Evolutionary conservation across 805 yeast genomes (phyloP).

Genomic region (Hanseniaspora lachancei): DNA sequence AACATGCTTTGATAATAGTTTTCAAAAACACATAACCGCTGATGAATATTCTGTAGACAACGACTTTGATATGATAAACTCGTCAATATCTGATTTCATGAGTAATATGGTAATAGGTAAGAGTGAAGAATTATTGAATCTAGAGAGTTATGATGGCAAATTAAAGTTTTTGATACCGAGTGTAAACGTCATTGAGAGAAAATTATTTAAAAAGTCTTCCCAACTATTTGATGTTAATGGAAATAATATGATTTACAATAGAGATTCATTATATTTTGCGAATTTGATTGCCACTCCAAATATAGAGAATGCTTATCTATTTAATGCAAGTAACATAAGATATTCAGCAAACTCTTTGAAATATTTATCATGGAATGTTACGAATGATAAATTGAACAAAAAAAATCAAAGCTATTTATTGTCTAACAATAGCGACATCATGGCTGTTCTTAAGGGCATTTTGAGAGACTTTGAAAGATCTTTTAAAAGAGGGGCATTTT

Average conservation of each 20-base stretch:
- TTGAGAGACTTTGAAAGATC: conserved; percentile 1
- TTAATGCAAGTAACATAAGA: not conserved
- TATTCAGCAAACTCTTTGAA: conserved; percentile 2
- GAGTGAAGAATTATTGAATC: conserved; percentile 2
- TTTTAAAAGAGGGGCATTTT: conserved; percentile 10
- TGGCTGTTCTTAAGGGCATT: not conserved
- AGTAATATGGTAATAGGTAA: not conserved
- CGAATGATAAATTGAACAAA: not conserved
- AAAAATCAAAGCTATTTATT: not conserved
- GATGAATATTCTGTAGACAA: not conserved
- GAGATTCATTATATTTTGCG: not conserved
- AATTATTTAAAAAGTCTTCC: not conserved
- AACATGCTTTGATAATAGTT: conserved; percentile 10
- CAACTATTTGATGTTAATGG: conserved; percentile 1
- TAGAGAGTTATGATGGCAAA: not conserved
- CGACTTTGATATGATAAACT: conserved; percentile 1
- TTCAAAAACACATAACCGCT: not conserved
- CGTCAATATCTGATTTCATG: not conserved
- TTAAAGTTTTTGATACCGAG: conserved; percentile 10
- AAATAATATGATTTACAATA: not conserved
- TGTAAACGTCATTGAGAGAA: not conserved
- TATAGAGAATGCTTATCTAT: not conserved
- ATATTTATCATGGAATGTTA: not conserved
- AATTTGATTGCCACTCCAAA: not conserved
- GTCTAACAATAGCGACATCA: conserved; percentile 1